Conservation (phyloP, 768 basidiomycete genomes). For the Lentinula boryana region DNA sequence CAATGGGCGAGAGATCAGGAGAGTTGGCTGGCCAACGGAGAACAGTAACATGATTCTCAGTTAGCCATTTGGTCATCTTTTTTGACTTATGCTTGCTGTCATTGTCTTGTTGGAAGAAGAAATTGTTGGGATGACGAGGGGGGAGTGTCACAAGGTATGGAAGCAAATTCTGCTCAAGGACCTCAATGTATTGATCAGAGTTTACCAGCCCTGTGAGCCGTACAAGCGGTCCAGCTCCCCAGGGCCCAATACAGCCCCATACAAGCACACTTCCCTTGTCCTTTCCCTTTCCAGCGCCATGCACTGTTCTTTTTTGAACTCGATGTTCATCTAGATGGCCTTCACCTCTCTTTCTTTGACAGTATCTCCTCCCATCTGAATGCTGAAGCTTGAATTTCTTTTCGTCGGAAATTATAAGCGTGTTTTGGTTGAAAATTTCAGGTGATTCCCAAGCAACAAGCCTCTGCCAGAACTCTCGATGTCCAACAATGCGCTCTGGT, state of each 20-base stretch:
- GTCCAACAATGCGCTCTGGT: too few species aligned
- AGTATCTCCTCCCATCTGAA: too few species aligned
- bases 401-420: too few species aligned
- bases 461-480: too few species aligned
- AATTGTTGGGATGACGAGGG: neutral
- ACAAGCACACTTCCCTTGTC: neutral
- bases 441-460: too few species aligned
- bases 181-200: neutral
- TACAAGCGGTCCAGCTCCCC: neutral
- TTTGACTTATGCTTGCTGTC: slow-evolving; percentile 29
- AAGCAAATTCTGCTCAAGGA: neutral
- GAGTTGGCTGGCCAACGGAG: slow-evolving; percentile 23
- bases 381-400: too few species aligned
- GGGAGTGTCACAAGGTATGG: neutral
- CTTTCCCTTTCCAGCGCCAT: too few species aligned
- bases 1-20: slow-evolving; percentile 20
- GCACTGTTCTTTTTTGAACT: too few species aligned
- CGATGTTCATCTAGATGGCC: too few species aligned
- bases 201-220: neutral
- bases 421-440: too few species aligned
- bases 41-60: slow-evolving; percentile 16
- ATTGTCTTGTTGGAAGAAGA: slow-evolving; percentile 28
- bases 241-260: neutral
- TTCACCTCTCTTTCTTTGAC: too few species aligned
- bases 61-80: slow-evolving; percentile 20